A percentile compares a stretch with the other conserved stretches of the same genome.
These are phyloP conservation scores for Myriosclerotinia curreyana DNA, from an alignment of 2,329 filamentous ascomycete species.

Conservation along the genomic window DNA sequence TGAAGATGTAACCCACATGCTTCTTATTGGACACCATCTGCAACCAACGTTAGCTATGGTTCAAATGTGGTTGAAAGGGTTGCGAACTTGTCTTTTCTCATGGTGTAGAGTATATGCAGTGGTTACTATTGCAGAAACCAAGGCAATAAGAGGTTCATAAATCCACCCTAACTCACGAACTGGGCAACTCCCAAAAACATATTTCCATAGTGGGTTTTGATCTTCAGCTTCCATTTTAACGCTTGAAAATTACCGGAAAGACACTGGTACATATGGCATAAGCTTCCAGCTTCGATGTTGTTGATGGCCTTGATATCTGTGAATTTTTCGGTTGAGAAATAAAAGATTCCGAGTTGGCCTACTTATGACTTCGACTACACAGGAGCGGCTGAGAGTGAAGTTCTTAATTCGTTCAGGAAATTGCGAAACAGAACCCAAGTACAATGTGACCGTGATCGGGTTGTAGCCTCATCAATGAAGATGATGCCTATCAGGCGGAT, in stretches of 20 bases:
- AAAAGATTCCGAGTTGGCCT: neutral
- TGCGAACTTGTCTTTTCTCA: conserved; percentile 28
- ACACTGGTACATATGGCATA: too few relatives aligned
- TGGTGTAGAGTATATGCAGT: conserved; percentile 35
- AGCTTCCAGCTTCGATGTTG: neutral
- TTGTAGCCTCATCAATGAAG: neutral
- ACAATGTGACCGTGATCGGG: neutral
- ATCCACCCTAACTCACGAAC: conserved; percentile 26
- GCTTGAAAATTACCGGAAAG: neutral
- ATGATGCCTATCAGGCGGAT: conserved; percentile 9
- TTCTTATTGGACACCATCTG: conserved; percentile 3
- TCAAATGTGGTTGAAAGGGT: neutral
- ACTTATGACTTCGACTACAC: neutral
- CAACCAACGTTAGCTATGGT: neutral
- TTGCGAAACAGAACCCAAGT: neutral
- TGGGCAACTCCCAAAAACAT: conserved; percentile 19
- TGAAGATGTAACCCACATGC: conserved; percentile 18
- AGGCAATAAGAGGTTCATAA: conserved; percentile 31
- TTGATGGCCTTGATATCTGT: neutral
- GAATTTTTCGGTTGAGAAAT: neutral
- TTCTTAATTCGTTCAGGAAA: neutral
- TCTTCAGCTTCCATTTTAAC: neutral
- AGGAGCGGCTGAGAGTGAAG: neutral
- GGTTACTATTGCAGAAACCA: conserved; percentile 29
- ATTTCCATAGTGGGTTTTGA: neutral